phyloP scores from a whole-genome alignment of 169 alveolate species.

The Plasmodium adleri region DNA sequence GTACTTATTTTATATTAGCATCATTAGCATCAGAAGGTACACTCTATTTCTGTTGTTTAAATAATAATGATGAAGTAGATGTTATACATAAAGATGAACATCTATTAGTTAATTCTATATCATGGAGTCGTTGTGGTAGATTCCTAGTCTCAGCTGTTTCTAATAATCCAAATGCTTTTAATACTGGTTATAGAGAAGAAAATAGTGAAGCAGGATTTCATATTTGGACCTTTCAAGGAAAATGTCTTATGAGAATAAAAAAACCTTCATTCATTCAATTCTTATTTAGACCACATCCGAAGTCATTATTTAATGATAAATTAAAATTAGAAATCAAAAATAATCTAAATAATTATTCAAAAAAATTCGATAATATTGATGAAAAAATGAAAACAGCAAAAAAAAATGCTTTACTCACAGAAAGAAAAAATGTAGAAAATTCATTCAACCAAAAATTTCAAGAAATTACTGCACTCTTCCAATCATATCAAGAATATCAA shows the following conservation, averaged over 20 bases:
- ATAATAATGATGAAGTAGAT: constrained; percentile 90
- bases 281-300: constrained; percentile 93
- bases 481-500: constrained; percentile 72
- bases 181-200: constrained; percentile 64
- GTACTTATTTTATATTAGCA: constrained; percentile 90
- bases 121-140: constrained; percentile 93
- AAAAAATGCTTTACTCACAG: constrained; percentile 78
- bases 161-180: background rate
- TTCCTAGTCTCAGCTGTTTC: constrained; percentile 88
- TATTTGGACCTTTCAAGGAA: constrained; percentile 93
- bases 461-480: constrained; percentile 35
- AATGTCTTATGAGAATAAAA: constrained; percentile 85
- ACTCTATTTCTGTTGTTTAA: constrained; percentile 88
- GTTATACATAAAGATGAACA: constrained; percentile 91
- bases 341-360: constrained; percentile 89
- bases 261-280: constrained; percentile 89
- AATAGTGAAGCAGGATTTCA: constrained; percentile 89
- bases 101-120: constrained; percentile 87
- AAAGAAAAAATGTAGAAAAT: constrained; percentile 68
- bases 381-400: constrained; percentile 86
- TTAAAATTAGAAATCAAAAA: constrained; percentile 88
- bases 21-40: constrained; percentile 89
- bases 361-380: constrained; percentile 83
- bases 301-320: constrained; percentile 85
- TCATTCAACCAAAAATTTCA: constrained; percentile 43